Percentiles rank a stretch among this genome's conserved stretches.
Conservation (phyloP, 2,329 filamentous ascomycete species). For the Diaporthe sp. region DNA sequence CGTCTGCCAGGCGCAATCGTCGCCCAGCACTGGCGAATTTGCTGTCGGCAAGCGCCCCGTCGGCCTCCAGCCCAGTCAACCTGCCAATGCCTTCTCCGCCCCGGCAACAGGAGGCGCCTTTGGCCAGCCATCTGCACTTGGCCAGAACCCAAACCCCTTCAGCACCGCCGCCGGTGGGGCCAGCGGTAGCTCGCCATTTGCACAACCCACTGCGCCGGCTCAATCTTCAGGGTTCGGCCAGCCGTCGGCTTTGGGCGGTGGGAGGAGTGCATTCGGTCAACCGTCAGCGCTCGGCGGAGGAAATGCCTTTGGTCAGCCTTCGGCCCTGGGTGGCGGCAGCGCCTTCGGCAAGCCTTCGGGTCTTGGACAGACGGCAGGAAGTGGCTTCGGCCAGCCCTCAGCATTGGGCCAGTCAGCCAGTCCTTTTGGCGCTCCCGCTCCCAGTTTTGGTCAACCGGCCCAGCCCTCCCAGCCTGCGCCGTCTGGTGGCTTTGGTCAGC, state of each 20-base stretch:
- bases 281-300: slow-evolving; percentile 47
- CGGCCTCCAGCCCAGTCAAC: slow-evolving; percentile 38
- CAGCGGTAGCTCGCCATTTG: slow-evolving; percentile 43
- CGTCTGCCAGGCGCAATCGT: slow-evolving; percentile 64
- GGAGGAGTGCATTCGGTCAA: slow-evolving; percentile 49
- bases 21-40: slow-evolving; percentile 62
- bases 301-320: slow-evolving; percentile 41
- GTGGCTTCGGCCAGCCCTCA: slow-evolving; percentile 57
- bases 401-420: slow-evolving; percentile 48
- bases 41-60: slow-evolving; percentile 53
- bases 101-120: slow-evolving; percentile 49
- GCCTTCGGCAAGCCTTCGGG: slow-evolving; percentile 50
- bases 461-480: slow-evolving; percentile 45
- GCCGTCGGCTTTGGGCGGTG: slow-evolving; percentile 50
- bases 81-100: slow-evolving; percentile 47
- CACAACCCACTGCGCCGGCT: slow-evolving; percentile 45
- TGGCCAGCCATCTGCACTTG: slow-evolving; percentile 57
- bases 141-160: slow-evolving; percentile 56
- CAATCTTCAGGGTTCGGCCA: slow-evolving; percentile 55
- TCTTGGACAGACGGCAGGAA: slow-evolving; percentile 55
- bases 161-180: slow-evolving; percentile 46
- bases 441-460: slow-evolving; percentile 51
- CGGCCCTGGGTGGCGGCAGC: slow-evolving; percentile 52
- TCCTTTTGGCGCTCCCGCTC: slow-evolving; percentile 50
- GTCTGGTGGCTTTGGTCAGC: slow-evolving; percentile 51